Evolutionary conservation across 495 filamentous ascomycete species (phyloP), one percentile per base, ranked within the genome.

Genomic region (Apodospora peruviana): DNA sequence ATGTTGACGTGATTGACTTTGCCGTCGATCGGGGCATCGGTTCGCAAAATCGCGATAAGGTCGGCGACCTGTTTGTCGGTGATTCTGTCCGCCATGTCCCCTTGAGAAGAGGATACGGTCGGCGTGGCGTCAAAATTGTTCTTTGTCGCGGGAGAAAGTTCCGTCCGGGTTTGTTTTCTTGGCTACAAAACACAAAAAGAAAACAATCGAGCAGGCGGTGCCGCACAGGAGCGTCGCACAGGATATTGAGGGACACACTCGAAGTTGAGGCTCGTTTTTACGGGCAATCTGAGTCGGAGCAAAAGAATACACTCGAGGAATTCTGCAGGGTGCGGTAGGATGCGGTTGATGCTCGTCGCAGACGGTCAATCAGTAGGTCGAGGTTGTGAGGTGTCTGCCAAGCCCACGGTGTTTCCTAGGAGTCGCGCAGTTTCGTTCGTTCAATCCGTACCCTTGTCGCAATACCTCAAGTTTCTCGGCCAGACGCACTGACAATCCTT

Each of bases 1-100:
- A 72, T 73, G 42, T 81, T 87, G 43, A 95, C 71, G 29, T 80
- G 79, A 41, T 80, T 68, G 48, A 89, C 75, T 62, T 90, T 90
- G 34, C 76, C 69, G 48, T 94, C 88, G 57, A 85, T 70, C 5
- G 83, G 74, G 23, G 76, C 71, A 51, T 88, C 86, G 63, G 82
- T 85, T 59, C 83, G 84, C 48, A 91, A 74, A 40, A 81, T 70
- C 25, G 74, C 74, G 52, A 84, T 64, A 45, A 93, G 77, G 67
- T 83, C 80, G 36, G 70, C 71, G 56, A 82, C 80, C 68, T 84
- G 79, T 37, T 80, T 67, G 45, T 86, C 81, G 50, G 79, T 81
- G 52, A 80, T 69, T 67, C 68, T 72, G 52, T 80, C 77, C 41
- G 67, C 70, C 76, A 78, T 78, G 57, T 57, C 51, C 56, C 56